Evolutionary conservation across 768 basidiomycete species (phyloP).

Genomic region (Tephrocybe rancida): DNA sequence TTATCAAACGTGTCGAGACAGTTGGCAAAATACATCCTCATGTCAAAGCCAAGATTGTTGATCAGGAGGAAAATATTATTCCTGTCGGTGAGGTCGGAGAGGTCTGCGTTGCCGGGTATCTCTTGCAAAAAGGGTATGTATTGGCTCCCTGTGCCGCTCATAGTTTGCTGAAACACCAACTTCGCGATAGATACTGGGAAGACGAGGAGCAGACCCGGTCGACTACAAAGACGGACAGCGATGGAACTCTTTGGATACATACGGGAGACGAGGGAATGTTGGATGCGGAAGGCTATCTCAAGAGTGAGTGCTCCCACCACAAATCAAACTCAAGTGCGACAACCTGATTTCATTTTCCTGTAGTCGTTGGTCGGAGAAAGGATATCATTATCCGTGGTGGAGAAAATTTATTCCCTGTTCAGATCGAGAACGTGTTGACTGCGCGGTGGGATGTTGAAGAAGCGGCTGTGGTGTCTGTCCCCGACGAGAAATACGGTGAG

Average conservation of each 20-base stretch:
- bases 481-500: conserved; percentile 70
- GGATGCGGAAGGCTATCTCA: conserved; percentile 80
- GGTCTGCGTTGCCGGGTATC: conserved; percentile 72
- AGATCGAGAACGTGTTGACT: conserved; percentile 78
- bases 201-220: conserved; percentile 66
- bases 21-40: conserved; percentile 80
- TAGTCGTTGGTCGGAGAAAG: conserved; percentile 85
- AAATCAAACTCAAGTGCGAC: neutral
- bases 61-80: conserved; percentile 58
- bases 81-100: conserved; percentile 80
- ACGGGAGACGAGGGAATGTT: conserved; percentile 83
- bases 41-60: conserved; percentile 73
- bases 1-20: conserved; percentile 79
- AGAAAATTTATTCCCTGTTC: conserved; percentile 85
- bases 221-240: conserved; percentile 57
- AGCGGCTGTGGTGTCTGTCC: conserved; percentile 74
- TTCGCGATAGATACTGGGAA: conserved; percentile 65
- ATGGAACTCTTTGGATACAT: conserved; percentile 76
- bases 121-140: conserved; percentile 76
- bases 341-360: conserved; percentile 1
- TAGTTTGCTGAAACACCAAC: neutral
- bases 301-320: conserved; percentile 45
- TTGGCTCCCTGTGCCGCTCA: neutral
- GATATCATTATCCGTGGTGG: conserved; percentile 89
- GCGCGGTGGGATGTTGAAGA: conserved; percentile 61